Conservation (phyloP, 2,329 filamentous ascomycete genomes). For the Penicillium sp. region DNA sequence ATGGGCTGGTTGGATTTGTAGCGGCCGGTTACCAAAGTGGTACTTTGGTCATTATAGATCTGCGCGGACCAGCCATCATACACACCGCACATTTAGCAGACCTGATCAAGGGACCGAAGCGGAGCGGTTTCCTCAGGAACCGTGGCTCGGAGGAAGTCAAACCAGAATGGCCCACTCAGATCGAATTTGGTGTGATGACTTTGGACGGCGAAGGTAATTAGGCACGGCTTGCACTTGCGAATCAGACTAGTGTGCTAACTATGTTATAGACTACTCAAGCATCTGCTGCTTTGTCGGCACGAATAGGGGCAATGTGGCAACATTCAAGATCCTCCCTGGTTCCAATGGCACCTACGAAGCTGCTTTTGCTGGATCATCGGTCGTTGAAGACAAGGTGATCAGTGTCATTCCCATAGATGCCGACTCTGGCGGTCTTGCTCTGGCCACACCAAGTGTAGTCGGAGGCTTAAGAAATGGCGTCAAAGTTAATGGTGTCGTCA, state of each 20-base stretch:
- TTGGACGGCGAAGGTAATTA: constrained; percentile 67
- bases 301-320: constrained; percentile 69
- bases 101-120: constrained; percentile 66
- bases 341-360: constrained; percentile 61
- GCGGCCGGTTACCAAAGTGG: constrained; percentile 78
- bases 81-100: constrained; percentile 64
- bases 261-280: constrained; percentile 65
- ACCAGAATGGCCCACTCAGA: constrained; percentile 65
- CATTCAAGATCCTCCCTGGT: constrained; percentile 79
- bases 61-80: constrained; percentile 78
- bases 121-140: constrained; percentile 58
- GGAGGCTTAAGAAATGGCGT: constrained; percentile 65
- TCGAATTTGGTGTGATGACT: constrained; percentile 90
- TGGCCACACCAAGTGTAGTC: constrained; percentile 66
- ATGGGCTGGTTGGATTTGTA: constrained; percentile 89
- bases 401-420: constrained; percentile 70
- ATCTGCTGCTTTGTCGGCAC: constrained; percentile 89
- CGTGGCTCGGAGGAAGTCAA: constrained; percentile 43
- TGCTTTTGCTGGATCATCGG: constrained; percentile 59
- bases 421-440: constrained; percentile 65
- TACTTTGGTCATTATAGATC: constrained; percentile 69
- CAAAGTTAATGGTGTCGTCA: constrained; percentile 68
- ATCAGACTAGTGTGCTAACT: constrained; percentile 19
- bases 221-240: constrained; percentile 2
- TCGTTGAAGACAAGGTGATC: constrained; percentile 61